Evolutionary conservation across 2,329 filamentous ascomycete genomes (phyloP), one percentile per base, ranked within the genome.

Genomic region (Plectosphaerella cucumerina): DNA sequence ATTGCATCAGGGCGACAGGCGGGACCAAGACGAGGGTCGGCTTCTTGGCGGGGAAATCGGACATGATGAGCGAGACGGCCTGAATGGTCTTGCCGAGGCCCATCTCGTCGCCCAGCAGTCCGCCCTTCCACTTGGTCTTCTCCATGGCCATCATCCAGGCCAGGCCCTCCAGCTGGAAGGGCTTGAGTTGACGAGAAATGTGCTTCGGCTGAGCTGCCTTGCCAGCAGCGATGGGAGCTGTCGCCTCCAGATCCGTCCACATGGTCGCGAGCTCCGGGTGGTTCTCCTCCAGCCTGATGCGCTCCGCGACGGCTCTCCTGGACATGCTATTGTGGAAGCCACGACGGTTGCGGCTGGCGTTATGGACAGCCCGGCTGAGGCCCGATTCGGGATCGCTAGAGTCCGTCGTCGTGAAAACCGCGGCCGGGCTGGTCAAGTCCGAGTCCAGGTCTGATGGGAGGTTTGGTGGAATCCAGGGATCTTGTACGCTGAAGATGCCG

Each of bases 51-150:
- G 92, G 93, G 61, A 89, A 97, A 65, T 97, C 92, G 1, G 93
- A 97, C 94, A 97, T 97, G 68, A 99, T 91, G 43, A 99, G 80
- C 3, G 93, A 97, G 17, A 99, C 94, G 3, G 94, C 93, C 69
- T 99, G 94, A 47, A 99, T 97, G 0, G 94, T 99, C 74, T 99
- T 99, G 47, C 94, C 94, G 72, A 99, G 89, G 6, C 94, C 94
- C 94, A 99, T 99, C 70, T 99, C 94, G 60, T 99, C 94, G 53
- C 94, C 94, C 2, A 99, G 80, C 3, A 99, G 76, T 14, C 94
- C 94, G 17, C 94, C 94, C 62, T 85, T 89, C 80, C 92, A 97
- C 37, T 87, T 72, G 0, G 84, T 87, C 69, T 89, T 76, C 66
- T 99, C 94, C 78, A 97, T 96, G 50, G 81, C 85, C 54, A 81